Conservation (phyloP, 495 filamentous ascomycete species). For the Sphaerosporella brunnea region DNA sequence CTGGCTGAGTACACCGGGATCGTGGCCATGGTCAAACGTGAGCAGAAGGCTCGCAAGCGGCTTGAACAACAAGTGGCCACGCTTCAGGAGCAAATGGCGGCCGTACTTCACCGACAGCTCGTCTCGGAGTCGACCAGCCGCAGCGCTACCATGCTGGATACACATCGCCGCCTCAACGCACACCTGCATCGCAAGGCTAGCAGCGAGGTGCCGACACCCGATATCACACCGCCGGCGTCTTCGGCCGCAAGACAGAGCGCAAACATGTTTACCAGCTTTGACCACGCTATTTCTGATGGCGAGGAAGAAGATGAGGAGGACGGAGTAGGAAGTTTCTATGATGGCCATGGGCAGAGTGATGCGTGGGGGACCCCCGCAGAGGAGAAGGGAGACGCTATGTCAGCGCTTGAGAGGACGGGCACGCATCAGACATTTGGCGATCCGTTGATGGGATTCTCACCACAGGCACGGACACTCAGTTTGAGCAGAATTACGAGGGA, state of each 20-base stretch:
- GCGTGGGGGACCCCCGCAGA: conserved; percentile 23
- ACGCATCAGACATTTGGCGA: conserved; percentile 17
- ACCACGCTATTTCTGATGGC: conserved; percentile 9
- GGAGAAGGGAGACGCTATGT: conserved; percentile 13
- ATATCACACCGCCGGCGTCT: conserved; percentile 20
- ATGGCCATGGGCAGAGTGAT: conserved; percentile 18
- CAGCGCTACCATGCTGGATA: not conserved
- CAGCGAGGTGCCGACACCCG: conserved; percentile 24
- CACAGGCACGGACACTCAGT: conserved; percentile 20
- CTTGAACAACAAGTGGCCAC: conserved; percentile 36
- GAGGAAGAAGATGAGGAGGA: conserved; percentile 15
- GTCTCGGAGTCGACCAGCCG: conserved; percentile 1
- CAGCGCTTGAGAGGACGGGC: conserved; percentile 15
- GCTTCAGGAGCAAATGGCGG: conserved; percentile 35
- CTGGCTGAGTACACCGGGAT: conserved; percentile 41
- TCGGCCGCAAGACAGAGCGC: conserved; percentile 10
- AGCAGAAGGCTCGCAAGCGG: conserved; percentile 37
- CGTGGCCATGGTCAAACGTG: conserved; percentile 37
- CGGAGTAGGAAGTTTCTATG: conserved; percentile 11
- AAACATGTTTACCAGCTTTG: conserved; percentile 18
- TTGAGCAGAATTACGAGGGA: conserved; percentile 17
- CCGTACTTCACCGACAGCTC: conserved; percentile 22
- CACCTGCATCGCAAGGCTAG: conserved; percentile 20
- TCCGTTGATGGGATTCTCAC: conserved; percentile 15
- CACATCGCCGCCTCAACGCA: conserved; percentile 7